Conservation (phyloP, 225 moss, liverwort and hornwort genomes). For the Pseudisothecium myosuroides region DNA sequence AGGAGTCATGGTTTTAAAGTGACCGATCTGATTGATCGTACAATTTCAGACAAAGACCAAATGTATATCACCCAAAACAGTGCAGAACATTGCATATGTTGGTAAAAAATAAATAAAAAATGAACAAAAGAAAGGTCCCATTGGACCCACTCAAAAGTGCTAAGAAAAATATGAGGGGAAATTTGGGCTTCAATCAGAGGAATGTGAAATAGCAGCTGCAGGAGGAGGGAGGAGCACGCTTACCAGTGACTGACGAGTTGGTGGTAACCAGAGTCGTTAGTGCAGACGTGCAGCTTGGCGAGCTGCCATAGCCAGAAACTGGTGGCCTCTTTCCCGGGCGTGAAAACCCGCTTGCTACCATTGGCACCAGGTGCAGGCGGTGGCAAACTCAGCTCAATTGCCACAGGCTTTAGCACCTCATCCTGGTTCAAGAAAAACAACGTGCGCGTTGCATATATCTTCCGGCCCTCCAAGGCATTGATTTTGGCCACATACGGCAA, state of each 20-base stretch:
- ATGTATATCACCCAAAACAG: neutral
- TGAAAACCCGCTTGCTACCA: conserved; percentile 48
- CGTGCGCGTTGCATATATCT: conserved; percentile 43
- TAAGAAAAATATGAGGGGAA: neutral
- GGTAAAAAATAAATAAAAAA: neutral
- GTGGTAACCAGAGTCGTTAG: conserved; percentile 70
- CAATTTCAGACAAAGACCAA: neutral
- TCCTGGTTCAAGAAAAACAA: conserved; percentile 45
- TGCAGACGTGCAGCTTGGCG: conserved; percentile 70
- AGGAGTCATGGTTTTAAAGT: neutral
- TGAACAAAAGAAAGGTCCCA: neutral
- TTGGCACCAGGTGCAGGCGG: conserved; percentile 16
- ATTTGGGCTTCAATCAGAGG: neutral
- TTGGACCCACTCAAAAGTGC: neutral
- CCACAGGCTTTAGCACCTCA: conserved; percentile 46
- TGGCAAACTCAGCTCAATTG: conserved; percentile 71
- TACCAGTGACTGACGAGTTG: conserved; percentile 80
- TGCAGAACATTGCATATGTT: neutral
- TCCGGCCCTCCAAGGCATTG: conserved; percentile 40
- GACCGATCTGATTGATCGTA: neutral
- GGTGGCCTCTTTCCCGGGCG: conserved; percentile 41
- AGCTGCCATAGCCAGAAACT: conserved; percentile 70
- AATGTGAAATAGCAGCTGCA: neutral
- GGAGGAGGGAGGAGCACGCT: neutral
- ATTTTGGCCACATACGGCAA: conserved; percentile 54